Percentiles rank a stretch among this genome's conserved stretches.
Evolutionary conservation across 2,329 filamentous ascomycete species (phyloP).

Genomic region (Coniochaeta sp.): DNA sequence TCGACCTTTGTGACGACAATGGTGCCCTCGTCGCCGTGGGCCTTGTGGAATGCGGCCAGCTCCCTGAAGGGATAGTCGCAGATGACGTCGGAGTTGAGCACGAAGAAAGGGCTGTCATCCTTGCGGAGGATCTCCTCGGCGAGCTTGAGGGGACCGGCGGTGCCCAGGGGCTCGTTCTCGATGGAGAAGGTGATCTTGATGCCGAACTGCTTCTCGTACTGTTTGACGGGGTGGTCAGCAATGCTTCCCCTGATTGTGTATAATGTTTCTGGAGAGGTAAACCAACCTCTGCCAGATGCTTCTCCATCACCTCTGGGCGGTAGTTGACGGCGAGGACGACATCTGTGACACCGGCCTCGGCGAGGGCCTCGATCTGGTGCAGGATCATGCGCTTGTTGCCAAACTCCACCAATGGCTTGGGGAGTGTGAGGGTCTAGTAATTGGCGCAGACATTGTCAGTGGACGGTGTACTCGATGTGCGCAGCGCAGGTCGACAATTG

Average conservation of each 20-base stretch:
- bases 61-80: slow-evolving; percentile 96
- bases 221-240: slow-evolving; percentile 7
- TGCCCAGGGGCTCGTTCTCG: slow-evolving; percentile 91
- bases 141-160: slow-evolving; percentile 90
- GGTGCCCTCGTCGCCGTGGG: slow-evolving; percentile 90
- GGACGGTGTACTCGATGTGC: slow-evolving; percentile 13
- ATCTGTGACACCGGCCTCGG: slow-evolving; percentile 89
- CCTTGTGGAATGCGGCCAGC: slow-evolving; percentile 84
- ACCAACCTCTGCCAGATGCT: slow-evolving; percentile 78
- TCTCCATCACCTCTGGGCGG: slow-evolving; percentile 95
- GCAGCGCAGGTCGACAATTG: slow-evolving; percentile 4
- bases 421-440: slow-evolving; percentile 83
- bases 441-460: background rate
- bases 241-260: background rate
- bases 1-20: slow-evolving; percentile 99
- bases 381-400: slow-evolving; percentile 99
- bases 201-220: slow-evolving; percentile 89
- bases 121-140: slow-evolving; percentile 88
- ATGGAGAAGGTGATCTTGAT: slow-evolving; percentile 97
- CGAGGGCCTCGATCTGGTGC: slow-evolving; percentile 93
- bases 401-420: slow-evolving; percentile 97
- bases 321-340: slow-evolving; percentile 99
- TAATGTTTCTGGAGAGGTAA: background rate
- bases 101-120: slow-evolving; percentile 93
- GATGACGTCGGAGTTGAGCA: slow-evolving; percentile 96